Conservation (phyloP, 2,329 filamentous ascomycete species). For the Pseudofabraea citricarpa region DNA sequence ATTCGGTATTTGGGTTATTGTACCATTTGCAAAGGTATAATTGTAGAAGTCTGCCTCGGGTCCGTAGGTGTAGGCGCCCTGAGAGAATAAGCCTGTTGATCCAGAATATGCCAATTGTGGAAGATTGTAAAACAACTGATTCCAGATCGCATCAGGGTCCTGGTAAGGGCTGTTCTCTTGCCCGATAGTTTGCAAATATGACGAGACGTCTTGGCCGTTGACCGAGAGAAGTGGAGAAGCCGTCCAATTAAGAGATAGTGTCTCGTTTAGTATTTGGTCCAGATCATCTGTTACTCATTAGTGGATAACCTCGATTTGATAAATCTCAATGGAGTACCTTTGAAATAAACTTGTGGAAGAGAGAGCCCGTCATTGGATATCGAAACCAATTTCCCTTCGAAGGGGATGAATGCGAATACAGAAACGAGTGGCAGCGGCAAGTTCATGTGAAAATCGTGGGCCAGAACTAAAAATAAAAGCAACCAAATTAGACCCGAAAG, state of each 20-base stretch:
- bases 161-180: slow-evolving; percentile 26
- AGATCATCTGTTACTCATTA: slow-evolving; percentile 12
- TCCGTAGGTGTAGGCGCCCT: slow-evolving; percentile 17
- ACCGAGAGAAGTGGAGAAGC: slow-evolving; percentile 46
- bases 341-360: slow-evolving; percentile 29
- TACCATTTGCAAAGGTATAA: slow-evolving; percentile 9
- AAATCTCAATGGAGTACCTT: slow-evolving; percentile 7
- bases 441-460: slow-evolving; percentile 62
- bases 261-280: slow-evolving; percentile 25
- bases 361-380: slow-evolving; percentile 50
- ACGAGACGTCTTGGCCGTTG: slow-evolving; percentile 45
- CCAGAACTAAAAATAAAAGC: no score
- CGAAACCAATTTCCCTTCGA: slow-evolving; percentile 51
- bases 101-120: slow-evolving; percentile 27
- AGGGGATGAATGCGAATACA: slow-evolving; percentile 45
- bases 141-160: slow-evolving; percentile 33
- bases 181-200: slow-evolving; percentile 39
- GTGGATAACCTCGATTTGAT: no score
- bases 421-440: slow-evolving; percentile 42
- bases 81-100: slow-evolving; percentile 20
- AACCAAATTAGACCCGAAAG: no score
- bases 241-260: no score
- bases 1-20: slow-evolving; percentile 2
- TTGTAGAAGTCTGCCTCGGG: slow-evolving; percentile 24
- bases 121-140: slow-evolving; percentile 21